Conservation (phyloP, 352 stramenopile species). For the Halophytophthora batemanensis region DNA sequence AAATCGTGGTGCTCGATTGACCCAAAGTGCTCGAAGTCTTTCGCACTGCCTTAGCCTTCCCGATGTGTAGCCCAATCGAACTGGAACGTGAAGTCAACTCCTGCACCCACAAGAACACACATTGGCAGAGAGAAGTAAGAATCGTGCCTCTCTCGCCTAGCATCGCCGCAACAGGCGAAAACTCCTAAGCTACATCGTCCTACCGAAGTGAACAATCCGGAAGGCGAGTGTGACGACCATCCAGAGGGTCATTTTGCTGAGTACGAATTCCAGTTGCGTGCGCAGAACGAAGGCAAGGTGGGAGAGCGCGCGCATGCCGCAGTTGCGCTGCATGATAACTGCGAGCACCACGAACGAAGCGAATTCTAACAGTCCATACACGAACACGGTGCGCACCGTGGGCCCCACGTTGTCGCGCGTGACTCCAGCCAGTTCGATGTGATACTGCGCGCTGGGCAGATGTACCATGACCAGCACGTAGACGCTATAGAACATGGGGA, state of each 20-base stretch:
- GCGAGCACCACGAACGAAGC: slow-evolving; percentile 23
- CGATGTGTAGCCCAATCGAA: no score
- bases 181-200: no score
- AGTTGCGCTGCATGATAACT: slow-evolving; percentile 20
- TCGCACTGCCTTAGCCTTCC: no score
- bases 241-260: slow-evolving; percentile 23
- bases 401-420: slow-evolving; percentile 5
- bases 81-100: no score
- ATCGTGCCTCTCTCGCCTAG: no score
- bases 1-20: no score
- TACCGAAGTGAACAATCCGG: background rate
- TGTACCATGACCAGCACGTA: slow-evolving; percentile 12
- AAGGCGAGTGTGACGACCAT: slow-evolving; percentile 19
- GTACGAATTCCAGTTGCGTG: slow-evolving; percentile 25
- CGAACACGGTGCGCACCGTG: slow-evolving; percentile 3
- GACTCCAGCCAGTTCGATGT: slow-evolving; percentile 10
- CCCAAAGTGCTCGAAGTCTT: no score
- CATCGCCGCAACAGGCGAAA: no score
- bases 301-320: slow-evolving; percentile 18
- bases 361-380: slow-evolving; percentile 25
- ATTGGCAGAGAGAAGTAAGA: no score
- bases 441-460: slow-evolving; percentile 26
- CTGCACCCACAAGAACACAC: no score
- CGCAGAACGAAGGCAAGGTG: slow-evolving; percentile 38
- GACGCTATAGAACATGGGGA: slow-evolving; percentile 17